Base-by-base conservation (phyloP, 345 rosid species). In the Kandelia obovata region DNA sequence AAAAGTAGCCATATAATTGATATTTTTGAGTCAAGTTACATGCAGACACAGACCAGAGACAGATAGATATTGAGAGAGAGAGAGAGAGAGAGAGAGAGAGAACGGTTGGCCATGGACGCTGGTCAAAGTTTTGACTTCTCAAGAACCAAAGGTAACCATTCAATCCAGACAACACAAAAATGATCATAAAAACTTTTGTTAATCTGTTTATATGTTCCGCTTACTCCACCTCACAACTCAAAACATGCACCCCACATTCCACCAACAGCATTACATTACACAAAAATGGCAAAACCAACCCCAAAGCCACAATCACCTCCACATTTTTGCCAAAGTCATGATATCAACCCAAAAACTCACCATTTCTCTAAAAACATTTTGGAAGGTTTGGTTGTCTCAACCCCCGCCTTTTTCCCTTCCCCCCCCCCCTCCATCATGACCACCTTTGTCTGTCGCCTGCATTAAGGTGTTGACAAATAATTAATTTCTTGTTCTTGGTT, bases 191-290 rank as follows among this genome's bases (percentile, higher is more conserved):
- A 43, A 21, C 21, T 19, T 43, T 13, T 13, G 17, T 43, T 43
- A 2, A 56, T 15, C 28, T 23, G 59, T 25, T 56, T 25, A 15
- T 3, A 43, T 3, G 11, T 3, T 25, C 59, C 23, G 0, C 31
- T 5, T 5, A 61, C 26, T 3, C 35, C 47, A 35, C 35, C 21
- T 19, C 47, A 62, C 66, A 43, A 62, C 71, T 62, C 25, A 19
- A 67, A 81, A 80, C 86, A 80, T 81, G 83, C 86, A 82, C 85
- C 88, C 80, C 90, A 86, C 87, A 74, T 81, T 83, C 82, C 16
- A 8, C 67, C 73, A 58, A 64, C 28, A 58, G 59, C 6, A 15
- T 6, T 61, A 20, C 32, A 37, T 47, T 47, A 43, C 27, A 52
- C 66, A 51, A 59, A 58, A 67, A 28, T 56, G 59, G 59, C 16